A percentile compares a stretch with the other conserved stretches of the same genome.
These are phyloP conservation scores for Talaromyces sp. DNA, from an alignment of 2,329 filamentous ascomycete species.

Conservation along the genomic window DNA sequence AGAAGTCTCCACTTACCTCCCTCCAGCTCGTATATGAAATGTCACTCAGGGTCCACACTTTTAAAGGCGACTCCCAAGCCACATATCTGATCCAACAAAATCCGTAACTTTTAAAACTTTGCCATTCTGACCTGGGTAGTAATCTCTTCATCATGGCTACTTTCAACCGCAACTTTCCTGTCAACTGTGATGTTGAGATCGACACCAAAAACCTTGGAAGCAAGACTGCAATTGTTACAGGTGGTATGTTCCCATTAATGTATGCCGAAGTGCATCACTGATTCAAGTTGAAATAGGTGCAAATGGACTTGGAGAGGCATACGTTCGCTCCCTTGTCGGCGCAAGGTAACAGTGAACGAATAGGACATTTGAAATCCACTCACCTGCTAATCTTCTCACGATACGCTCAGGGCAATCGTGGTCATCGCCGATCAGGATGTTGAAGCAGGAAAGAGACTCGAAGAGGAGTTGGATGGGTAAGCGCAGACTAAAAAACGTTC, in stretches of 20 bases:
- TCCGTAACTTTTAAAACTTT: background rate
- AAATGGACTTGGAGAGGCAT: conserved; percentile 36
- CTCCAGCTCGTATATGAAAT: background rate
- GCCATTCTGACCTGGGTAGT: background rate
- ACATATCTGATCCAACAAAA: background rate
- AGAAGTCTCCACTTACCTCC: background rate
- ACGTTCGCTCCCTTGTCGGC: conserved; percentile 30
- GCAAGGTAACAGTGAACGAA: conserved; percentile 18
- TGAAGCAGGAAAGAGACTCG: conserved; percentile 23
- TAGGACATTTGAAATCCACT: background rate
- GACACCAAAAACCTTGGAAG: conserved; percentile 20
- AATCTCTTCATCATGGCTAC: background rate
- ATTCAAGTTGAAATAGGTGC: conserved; percentile 22
- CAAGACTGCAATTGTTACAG: conserved; percentile 37
- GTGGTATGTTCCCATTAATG: background rate
- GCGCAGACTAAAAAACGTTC: background rate
- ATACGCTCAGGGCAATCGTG: conserved; percentile 7
- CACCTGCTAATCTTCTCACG: background rate
- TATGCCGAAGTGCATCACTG: background rate
- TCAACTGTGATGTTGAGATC: background rate
- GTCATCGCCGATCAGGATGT: conserved; percentile 26
- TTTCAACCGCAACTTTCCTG: background rate
- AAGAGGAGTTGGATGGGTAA: conserved; percentile 24
- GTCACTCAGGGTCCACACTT: background rate
- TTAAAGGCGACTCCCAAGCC: background rate